Evolutionary conservation across 768 basidiomycete genomes (phyloP), one percentile per base, ranked within the genome.

Genomic region (Mycena floridula): DNA sequence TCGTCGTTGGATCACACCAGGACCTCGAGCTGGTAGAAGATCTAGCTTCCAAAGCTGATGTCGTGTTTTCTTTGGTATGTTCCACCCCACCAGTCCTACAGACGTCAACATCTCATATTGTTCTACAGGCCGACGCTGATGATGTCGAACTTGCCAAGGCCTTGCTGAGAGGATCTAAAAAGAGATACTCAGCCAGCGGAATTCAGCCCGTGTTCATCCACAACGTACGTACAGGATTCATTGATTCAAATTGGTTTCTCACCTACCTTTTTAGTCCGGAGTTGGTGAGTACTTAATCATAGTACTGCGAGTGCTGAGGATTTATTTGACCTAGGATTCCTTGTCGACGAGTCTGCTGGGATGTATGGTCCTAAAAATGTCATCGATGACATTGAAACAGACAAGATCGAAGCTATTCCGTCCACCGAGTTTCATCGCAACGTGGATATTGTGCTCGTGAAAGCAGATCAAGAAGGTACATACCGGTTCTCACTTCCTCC

Each of bases 121-220:
- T n/a, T n/a, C 16, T 13, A 32, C 38, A 74, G 74, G 70, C 69
- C 0, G 69, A 76, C 44, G 50, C 67, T 3, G 81, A 85, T 49
- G 59, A 81, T 41, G 42, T 72, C 0, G 54, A 56, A 1, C 73
- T 73, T 0, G 66, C 65, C 0, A 51, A 68, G 28, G 73, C 76
- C 1, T 70, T 75, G 7, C 57, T 85, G 45, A 64, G 56, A 11
- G 82, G 84, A 1, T 46, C 77, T 55, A 77, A 73, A 62, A 71
- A 65, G 50, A 60, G 67, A 18, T 59, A 70, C 40, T 61, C 67
- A 25, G 54, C 50, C 18, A 72, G 70, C 1, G 73, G 74, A 3
- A 62, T 55, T 2, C 54, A 58, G 2, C 70, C 79, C 5, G 65
- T 69, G 45, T 64, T 79, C 8, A 82, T 87, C 15, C 79, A 87